Conservation (phyloP, 1,284 basidiomycete genomes). For the Malassezia cuniculi region DNA sequence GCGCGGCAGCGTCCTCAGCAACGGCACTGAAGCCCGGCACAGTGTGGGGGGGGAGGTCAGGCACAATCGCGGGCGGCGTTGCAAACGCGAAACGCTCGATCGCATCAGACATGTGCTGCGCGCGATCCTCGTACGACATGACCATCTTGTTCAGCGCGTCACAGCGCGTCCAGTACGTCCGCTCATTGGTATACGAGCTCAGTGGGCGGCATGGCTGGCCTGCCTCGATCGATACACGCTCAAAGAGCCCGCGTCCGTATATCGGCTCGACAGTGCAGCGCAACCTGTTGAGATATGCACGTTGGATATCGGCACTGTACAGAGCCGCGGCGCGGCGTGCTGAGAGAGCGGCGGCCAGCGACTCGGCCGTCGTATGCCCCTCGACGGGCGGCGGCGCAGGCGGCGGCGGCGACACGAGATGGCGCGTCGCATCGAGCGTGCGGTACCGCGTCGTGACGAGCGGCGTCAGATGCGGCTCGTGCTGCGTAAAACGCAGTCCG, state of each 20-base stretch:
- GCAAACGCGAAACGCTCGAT: constrained; percentile 70
- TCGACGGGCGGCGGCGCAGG: constrained; percentile 54
- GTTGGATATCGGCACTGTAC: constrained; percentile 57
- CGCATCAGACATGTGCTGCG: constrained; percentile 51
- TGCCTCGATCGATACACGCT: constrained; percentile 8
- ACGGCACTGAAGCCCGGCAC: constrained; percentile 52
- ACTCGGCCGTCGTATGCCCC: constrained; percentile 61
- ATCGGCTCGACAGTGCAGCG: constrained; percentile 57
- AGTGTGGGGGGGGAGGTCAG: constrained; percentile 58
- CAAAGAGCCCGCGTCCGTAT: constrained; percentile 49
- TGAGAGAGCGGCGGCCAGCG: constrained; percentile 54
- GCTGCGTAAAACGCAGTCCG: constrained; percentile 55
- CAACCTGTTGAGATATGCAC: constrained; percentile 62
- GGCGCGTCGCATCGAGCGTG: constrained; percentile 62
- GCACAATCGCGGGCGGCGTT: constrained; percentile 66
- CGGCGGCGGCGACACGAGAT: constrained; percentile 53
- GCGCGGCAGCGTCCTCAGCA: constrained; percentile 33
- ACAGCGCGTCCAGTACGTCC: constrained; percentile 54
- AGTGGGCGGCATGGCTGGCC: constrained; percentile 51
- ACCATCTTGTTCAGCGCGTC: constrained; percentile 47
- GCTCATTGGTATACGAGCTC: constrained; percentile 46
- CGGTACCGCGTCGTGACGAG: constrained; percentile 52
- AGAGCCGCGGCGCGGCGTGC: constrained; percentile 53
- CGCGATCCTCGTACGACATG: constrained; percentile 56
- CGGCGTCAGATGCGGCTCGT: constrained; percentile 47